Percentiles rank a stretch among this genome's conserved stretches.
These are phyloP conservation scores for Fomitiporia mediterranea DNA, from an alignment of 1,284 basidiomycete genomes.

Conservation along the genomic window DNA sequence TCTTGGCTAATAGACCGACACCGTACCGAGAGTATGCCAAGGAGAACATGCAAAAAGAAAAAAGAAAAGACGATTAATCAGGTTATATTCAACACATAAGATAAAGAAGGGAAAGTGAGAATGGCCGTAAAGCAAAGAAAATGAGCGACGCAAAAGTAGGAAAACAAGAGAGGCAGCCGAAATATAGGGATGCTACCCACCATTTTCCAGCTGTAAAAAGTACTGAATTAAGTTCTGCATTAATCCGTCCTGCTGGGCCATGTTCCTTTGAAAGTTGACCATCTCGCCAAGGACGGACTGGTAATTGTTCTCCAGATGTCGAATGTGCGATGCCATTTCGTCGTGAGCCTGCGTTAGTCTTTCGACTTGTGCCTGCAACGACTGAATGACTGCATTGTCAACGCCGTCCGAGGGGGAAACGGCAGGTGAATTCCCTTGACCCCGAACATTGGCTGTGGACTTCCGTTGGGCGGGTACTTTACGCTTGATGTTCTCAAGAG, in stretches of 20 bases:
- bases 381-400: slow-evolving; percentile 30
- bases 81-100: slow-evolving; percentile 10
- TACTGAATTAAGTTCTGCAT: slow-evolving; percentile 83
- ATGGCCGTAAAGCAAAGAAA: not conserved
- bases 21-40: not conserved
- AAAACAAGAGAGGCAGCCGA: slow-evolving; percentile 3
- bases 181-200: slow-evolving; percentile 33
- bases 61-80: slow-evolving; percentile 25
- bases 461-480: slow-evolving; percentile 80
- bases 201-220: slow-evolving; percentile 68
- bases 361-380: slow-evolving; percentile 49
- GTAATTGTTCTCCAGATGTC: slow-evolving; percentile 69
- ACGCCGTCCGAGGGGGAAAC: slow-evolving; percentile 27
- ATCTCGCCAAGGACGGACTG: slow-evolving; percentile 77
- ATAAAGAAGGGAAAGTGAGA: slow-evolving; percentile 7
- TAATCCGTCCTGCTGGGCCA: slow-evolving; percentile 81
- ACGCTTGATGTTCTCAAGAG: slow-evolving; percentile 91
- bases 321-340: slow-evolving; percentile 56
- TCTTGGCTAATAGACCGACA: slow-evolving; percentile 23
- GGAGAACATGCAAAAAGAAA: slow-evolving; percentile 22
- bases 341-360: slow-evolving; percentile 48
- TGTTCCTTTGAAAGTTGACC: slow-evolving; percentile 77
- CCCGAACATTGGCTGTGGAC: slow-evolving; percentile 22
- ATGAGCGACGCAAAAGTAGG: not conserved
- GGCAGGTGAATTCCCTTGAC: slow-evolving; percentile 22